Evolutionary conservation across 2,329 filamentous ascomycete genomes (phyloP), one percentile per base, ranked within the genome.

Genomic region (Sclerotinia spermophila): DNA sequence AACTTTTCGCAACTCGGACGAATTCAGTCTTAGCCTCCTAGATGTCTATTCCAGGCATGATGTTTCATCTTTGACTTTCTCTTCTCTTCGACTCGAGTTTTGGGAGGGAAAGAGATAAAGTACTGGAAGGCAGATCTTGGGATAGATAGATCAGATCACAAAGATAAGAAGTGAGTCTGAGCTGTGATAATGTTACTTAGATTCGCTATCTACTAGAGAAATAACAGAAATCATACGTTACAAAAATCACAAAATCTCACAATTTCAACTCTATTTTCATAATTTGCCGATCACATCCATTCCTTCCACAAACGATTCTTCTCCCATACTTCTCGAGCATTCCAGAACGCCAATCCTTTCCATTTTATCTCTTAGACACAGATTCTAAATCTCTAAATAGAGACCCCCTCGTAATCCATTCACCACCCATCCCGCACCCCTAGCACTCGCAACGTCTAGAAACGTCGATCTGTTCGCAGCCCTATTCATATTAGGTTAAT

Each of bases 21-120:
- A 35, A 48, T 48, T 35, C 3, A 8, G 60, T 27, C 48, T 53
- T 30, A 53, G 48, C 48, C 27, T 17, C 10, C 42, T 6, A 38
- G 21, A 2, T 45, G 21, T 62, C 35, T 33, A 24, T n/a, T 40
- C 21, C 42, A 21, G 30, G 45, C 42, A 15, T 1, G 19, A n/a
- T 35, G 60, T 62, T 62, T 62, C 60, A 62, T 17, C 44, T 62
- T 35, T 35, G 11, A n/a, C 24, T 62, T 27, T 53, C 24, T 62
- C 17, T 53, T 17, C n/a, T 27, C 5, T 27, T n/a, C 17, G n/a
- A 53, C 48, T 27, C 48, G 13, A 17, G n/a, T 17, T 13, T 13
- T 11, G n/a, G n/a, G 48, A 21, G 13, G 17, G 17, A 53, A 53
- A 27, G 48, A 53, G 48, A 30, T 53, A 53, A n/a, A 53, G 48